Conservation (phyloP, 768 basidiomycete genomes). For the Rhodosporidiobolus odoratus region DNA sequence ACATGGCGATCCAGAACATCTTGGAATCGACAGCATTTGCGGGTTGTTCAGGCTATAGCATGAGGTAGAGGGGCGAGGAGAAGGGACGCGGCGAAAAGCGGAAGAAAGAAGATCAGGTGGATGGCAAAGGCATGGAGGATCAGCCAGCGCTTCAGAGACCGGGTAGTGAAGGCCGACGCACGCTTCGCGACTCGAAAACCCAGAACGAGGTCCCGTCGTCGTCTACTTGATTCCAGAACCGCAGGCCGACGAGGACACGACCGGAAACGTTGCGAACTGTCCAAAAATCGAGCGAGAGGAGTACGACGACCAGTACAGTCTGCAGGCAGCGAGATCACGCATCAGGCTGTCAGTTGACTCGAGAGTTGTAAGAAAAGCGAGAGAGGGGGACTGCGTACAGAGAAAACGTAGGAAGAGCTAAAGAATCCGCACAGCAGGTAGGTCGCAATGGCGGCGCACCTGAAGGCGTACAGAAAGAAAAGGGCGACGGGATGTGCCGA, state of each 20-base stretch:
- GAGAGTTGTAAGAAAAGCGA: background rate
- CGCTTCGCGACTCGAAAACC: constrained; percentile 97
- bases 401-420: constrained; percentile 67
- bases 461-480: constrained; percentile 84
- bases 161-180: too few relatives aligned
- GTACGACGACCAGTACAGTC: constrained; percentile 86
- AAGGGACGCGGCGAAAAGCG: constrained; percentile 53
- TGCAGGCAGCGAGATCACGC: constrained; percentile 39
- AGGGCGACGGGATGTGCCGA: constrained; percentile 58
- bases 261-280: constrained; percentile 96
- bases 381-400: constrained; percentile 54
- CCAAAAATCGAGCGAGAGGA: constrained; percentile 98
- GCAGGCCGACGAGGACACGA: constrained; percentile 81
- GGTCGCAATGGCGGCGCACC: constrained; percentile 76
- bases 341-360: constrained; percentile 6
- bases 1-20: constrained; percentile 36
- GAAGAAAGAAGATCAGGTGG: background rate
- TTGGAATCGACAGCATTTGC: constrained; percentile 82
- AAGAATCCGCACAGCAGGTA: constrained; percentile 83
- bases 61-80: background rate
- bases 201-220: constrained; percentile 73
- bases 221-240: constrained; percentile 99
- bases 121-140: background rate
- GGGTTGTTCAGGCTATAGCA: constrained; percentile 31
- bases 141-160: background rate